Percentiles rank a stretch among this genome's conserved stretches.
Evolutionary conservation across 176 grass and related monocot genomes (phyloP).

Genomic region (Canna indica): DNA sequence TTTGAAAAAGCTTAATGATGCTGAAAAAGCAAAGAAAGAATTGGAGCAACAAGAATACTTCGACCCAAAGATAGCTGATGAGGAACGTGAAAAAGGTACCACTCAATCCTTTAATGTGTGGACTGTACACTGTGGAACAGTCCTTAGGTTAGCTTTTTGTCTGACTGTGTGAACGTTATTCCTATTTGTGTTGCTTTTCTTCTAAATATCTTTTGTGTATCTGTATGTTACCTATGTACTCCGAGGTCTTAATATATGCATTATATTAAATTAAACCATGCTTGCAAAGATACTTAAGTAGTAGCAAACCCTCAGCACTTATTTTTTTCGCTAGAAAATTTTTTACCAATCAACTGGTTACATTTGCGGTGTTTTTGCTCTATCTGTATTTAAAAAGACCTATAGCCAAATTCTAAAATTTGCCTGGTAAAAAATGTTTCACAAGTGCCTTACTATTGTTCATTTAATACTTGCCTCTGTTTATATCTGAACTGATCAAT

Average conservation of each 20-base stretch:
- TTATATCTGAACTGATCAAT: background rate
- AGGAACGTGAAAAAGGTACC: constrained; percentile 95
- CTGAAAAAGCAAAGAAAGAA: constrained; percentile 90
- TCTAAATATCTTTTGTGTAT: background rate
- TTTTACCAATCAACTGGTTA: too few species aligned
- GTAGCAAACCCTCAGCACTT: too few species aligned
- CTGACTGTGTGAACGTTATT: too few species aligned
- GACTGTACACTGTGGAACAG: too few species aligned
- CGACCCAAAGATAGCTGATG: constrained; percentile 75
- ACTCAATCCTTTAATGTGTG: too few species aligned
- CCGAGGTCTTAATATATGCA: background rate
- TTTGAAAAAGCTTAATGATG: constrained; percentile 81
- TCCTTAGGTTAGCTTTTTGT: too few species aligned
- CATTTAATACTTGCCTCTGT: background rate
- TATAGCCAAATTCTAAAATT: too few species aligned
- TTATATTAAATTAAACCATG: too few species aligned
- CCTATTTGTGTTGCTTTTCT: background rate
- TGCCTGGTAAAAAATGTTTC: background rate
- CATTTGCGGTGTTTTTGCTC: too few species aligned
- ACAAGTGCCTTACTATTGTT: background rate
- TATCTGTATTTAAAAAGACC: too few species aligned
- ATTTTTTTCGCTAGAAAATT: too few species aligned
- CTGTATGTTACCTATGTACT: background rate
- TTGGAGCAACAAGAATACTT: constrained; percentile 95
- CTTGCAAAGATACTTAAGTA: too few species aligned